These are phyloP conservation scores for Annona cherimola DNA, from an alignment of 164 flowering plant species.

Conservation along the genomic window DNA sequence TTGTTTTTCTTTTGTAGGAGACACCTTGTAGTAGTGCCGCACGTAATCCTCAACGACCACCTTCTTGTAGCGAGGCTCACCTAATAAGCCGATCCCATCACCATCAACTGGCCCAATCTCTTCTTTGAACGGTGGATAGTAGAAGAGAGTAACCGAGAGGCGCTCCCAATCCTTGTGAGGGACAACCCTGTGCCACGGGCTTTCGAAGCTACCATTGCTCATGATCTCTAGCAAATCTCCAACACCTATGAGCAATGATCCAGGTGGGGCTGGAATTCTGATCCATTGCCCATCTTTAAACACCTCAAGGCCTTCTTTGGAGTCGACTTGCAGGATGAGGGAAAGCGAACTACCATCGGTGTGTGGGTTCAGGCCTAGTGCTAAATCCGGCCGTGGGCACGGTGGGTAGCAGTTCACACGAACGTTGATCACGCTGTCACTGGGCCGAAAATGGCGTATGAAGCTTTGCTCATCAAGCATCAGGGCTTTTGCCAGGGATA, in stretches of 20 bases:
- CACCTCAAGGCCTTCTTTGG: background rate
- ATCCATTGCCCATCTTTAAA: background rate
- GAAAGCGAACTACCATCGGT: slow-evolving; percentile 26
- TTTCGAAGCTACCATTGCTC: slow-evolving; percentile 3
- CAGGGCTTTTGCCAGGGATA: background rate
- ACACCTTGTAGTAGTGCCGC: background rate
- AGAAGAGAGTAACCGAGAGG: background rate
- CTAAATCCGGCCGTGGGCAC: slow-evolving; percentile 25
- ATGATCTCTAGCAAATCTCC: slow-evolving; percentile 3
- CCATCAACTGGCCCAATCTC: slow-evolving; percentile 1
- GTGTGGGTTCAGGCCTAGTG: slow-evolving; percentile 27
- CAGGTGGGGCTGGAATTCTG: background rate
- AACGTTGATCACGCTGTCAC: slow-evolving; percentile 5
- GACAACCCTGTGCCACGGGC: background rate
- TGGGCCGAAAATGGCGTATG: background rate
- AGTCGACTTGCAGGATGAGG: slow-evolving; percentile 26
- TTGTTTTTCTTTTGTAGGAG: background rate
- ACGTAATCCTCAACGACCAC: slow-evolving; percentile 1
- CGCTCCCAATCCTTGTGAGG: background rate
- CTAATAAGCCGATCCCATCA: too few species aligned
- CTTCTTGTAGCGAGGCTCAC: background rate
- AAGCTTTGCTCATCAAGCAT: background rate
- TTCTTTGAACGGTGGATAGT: background rate
- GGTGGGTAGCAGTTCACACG: slow-evolving; percentile 32
- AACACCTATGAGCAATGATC: background rate